Evolutionary conservation across 106 monocot species (phyloP), one percentile per base, ranked within the genome.

Genomic region (Dendrobium catenatum): DNA sequence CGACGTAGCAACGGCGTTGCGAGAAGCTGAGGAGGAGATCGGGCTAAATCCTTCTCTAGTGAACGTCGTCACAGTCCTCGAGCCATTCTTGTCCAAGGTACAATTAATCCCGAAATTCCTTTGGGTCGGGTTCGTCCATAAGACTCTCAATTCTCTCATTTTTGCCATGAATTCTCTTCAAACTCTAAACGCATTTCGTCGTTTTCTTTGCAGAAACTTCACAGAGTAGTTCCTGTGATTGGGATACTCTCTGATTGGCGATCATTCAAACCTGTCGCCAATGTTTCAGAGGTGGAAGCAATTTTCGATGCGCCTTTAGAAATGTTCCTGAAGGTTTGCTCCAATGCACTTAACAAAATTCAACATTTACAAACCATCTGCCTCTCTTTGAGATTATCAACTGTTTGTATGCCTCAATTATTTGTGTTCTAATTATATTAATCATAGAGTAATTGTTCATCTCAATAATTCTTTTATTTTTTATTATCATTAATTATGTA

Each of bases 271-370:
- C 95, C 93, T 1, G 68, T 77, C 17, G 29, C 85, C 48, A 95
- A 91, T 76, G 44, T 81, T n/a, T 42, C 33, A 54, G 95, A 95
- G 81, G 95, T 95, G 61, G 95, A 95, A 64, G 76, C 89, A 47
- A 80, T 93, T 33, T 95, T 95, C 68, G 95, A 95, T 86, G 95
- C 86, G 48, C 95, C 95, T 40, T 78, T 95, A 76, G 93, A 95
- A 80, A 95, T 95, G 95, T 95, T 95, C 55, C 85, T 95, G 26
- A 91, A 95, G 93, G 95, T 95, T 31, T 41, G 27, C 31, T 59
- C 19, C 26, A 33, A 70, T 37, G 10, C 6, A 33, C 70, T 70
- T 70, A 6, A 51, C 10, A 51, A 51, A 51, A 51, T 13, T 51
- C 3, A 51, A 61, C n/a, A 22, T 61, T 22, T n/a, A 61, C 61